Base-by-base conservation (phyloP, 1,139 yeast genomes). In the Lodderomyces metapsilosis region DNA sequence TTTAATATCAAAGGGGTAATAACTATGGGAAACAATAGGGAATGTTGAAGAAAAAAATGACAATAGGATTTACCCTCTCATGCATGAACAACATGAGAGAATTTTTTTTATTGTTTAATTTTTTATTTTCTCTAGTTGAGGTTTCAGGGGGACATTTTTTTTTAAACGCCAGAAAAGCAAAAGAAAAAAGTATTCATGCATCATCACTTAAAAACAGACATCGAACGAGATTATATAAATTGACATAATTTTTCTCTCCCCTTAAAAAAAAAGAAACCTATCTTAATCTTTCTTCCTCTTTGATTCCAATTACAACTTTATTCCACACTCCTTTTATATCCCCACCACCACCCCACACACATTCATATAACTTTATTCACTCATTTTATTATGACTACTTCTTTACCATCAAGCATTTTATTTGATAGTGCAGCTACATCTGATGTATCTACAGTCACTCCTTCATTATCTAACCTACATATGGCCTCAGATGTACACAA, bases 391-490 rank as follows among this genome's bases (percentile, higher is more conserved):
- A 4, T 22, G 10, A 22, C 37, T 11, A 30, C 42, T 4, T 11
- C 36, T 12, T 32, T 41, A 36, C 39, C 45, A 15, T 25, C 39
- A 10, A 32, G 21, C 20, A n/a, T 36, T 18, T 28, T 41, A 33
- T 24, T 44, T 18, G 20, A 37, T 22, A 43, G 40, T 8, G 12
- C 38, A n/a, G 24, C 30, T 15, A 22, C 35, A 10, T 9, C 42
- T 10, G 34, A 33, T 10, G 31, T 36, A 5, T 35, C 48, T 5
- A 40, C 47, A 12, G 45, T 42, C 23, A 43, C 49, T 9, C 49
- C 49, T 10, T 43, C 49, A 17, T 37, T 46, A 28, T 40, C 49
- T 8, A 45, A 46, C 25, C 36, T 46, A 36, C 45, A 38, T 13
- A 3, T 40, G 8, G 48, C 45, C n/a, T 43, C 46, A 27, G 32